Base-by-base conservation (phyloP, 805 yeast genomes). In the Candida maltosa region DNA sequence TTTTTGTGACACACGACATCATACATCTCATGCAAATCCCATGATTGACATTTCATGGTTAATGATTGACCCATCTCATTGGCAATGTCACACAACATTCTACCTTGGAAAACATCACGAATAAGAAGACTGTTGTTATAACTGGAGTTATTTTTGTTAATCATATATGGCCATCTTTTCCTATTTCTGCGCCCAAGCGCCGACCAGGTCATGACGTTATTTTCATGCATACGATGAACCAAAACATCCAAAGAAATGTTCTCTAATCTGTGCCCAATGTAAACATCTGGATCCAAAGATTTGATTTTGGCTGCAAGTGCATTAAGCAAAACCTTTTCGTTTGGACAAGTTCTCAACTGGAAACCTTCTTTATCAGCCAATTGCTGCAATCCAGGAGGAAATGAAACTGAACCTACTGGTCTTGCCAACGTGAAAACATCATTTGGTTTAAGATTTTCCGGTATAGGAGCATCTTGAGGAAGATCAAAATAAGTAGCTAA, bases 51-150 rank as follows among this genome's bases (percentile, higher is more conserved):
- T 56, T 88, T 87, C 4, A 83, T 68, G 4, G 96, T 87, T 43
- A 91, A 67, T 0, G 97, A 89, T 56, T 84, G 93, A 32, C 97
- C 98, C 79, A 89, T 76, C 51, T 87, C 96, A 58, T 93, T 93
- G 34, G 91, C 87, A 52, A 93, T 78, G 60, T 93, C 98, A 71
- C 96, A 87, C 30, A 91, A 51, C 37, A 93, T 70, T 48, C 98
- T 73, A 24, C 98, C 98, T 25, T 88, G 78, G 51, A 83, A 73
- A 15, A 87, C 73, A 37, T 86, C 88, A 33, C 83, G 69, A 12
- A 86, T 69, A 26, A 74, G 70, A 46, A 76, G 70, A 44, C 66
- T 75, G 54, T 78, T 71, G 36, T 69, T 71, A 29, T 48, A 53
- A 5, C 59, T 58, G 25, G 69, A 65, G 26, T 10, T 33, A 17